These are phyloP conservation scores for Flaveria robusta DNA, from an alignment of 129 eudicot genomes.

Conservation along the genomic window DNA sequence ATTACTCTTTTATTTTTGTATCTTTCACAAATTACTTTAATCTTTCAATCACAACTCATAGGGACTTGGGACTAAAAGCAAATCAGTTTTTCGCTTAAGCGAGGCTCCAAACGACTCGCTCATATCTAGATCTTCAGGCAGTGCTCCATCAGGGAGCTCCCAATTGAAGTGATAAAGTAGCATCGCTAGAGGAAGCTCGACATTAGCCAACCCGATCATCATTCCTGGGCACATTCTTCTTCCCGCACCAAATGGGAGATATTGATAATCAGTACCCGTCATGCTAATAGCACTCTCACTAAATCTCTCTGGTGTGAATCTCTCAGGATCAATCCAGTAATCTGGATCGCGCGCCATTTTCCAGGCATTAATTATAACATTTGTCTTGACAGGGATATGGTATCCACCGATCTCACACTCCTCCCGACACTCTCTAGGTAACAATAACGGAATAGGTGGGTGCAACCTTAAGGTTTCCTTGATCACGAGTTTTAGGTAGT, in stretches of 20 bases:
- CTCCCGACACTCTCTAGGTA: constrained; percentile 1
- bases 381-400: not conserved
- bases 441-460: not conserved
- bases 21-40: too few relatives aligned
- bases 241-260: not conserved
- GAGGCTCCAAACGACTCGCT: not conserved
- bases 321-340: not conserved
- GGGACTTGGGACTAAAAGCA: not conserved
- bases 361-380: not conserved
- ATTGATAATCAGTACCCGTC: not conserved
- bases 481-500: not conserved
- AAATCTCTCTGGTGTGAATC: not conserved
- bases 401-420: not conserved
- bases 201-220: not conserved
- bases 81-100: not conserved
- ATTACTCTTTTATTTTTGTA: too few relatives aligned
- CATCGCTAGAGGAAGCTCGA: not conserved
- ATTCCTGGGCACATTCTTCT: not conserved
- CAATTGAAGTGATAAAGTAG: not conserved
- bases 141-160: not conserved
- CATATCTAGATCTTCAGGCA: not conserved
- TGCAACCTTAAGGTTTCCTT: not conserved
- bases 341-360: not conserved
- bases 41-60: not conserved
- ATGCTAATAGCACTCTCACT: not conserved